These are phyloP conservation scores for Lagerstroemia speciosa DNA, from an alignment of 345 rosid genomes.

Conservation along the genomic window DNA sequence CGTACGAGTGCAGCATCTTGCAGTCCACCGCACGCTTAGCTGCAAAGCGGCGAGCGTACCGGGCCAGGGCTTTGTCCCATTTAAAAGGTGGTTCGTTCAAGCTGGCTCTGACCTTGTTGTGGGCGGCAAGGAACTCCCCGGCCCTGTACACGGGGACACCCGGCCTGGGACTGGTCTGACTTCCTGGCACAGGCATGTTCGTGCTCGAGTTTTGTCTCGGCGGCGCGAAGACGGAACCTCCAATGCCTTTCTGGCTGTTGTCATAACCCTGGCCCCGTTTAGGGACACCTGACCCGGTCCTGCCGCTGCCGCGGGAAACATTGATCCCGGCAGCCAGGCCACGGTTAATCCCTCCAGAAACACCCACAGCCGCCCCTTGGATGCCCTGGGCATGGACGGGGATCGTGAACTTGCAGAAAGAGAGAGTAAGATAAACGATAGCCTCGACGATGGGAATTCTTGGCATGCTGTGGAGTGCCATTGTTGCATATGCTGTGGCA, in stretches of 20 bases:
- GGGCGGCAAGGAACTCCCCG: slow-evolving; percentile 21
- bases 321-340: not conserved
- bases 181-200: not conserved
- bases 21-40: slow-evolving; percentile 15
- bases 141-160: slow-evolving; percentile 7
- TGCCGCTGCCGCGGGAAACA: not conserved
- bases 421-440: not conserved
- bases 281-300: not conserved
- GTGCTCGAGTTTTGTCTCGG: too few relatives aligned
- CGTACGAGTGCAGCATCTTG: slow-evolving; percentile 30
- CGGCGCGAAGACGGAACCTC: too few relatives aligned
- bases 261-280: not conserved
- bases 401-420: not conserved
- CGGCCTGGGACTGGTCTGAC: not conserved
- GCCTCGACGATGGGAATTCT: not conserved
- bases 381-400: not conserved
- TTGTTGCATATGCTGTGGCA: not conserved
- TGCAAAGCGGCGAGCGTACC: slow-evolving; percentile 18
- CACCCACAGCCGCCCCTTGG: not conserved
- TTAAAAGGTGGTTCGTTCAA: slow-evolving; percentile 20
- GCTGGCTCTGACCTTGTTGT: slow-evolving; percentile 20
- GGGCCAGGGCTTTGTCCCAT: slow-evolving; percentile 29
- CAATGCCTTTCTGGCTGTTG: not conserved
- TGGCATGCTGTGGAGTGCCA: not conserved
- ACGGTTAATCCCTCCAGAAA: not conserved